Evolutionary conservation across 768 basidiomycete species (phyloP), one percentile per base, ranked within the genome.

Genomic region (Pisolithus marmoratus): DNA sequence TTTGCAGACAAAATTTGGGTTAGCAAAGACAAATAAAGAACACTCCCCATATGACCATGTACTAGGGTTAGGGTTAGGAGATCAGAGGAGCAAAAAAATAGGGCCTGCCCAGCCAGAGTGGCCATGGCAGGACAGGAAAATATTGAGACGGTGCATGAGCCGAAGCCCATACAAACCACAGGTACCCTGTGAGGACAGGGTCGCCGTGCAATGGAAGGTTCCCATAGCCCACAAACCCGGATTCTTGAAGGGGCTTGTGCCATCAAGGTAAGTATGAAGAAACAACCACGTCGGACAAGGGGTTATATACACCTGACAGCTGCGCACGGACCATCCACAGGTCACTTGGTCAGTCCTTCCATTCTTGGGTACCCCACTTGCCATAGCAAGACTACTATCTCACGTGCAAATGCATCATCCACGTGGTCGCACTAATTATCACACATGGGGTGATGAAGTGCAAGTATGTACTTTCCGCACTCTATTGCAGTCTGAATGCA

Each of bases 121-220:
- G 75, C 76, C 74, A 61, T 74, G 76, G 76, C 72, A 72, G 80
- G 79, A 84, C 82, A 70, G 83, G 82, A 76, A 85, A 85, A 85
- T 85, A 85, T 85, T 84, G 60, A 74, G 82, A 84, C 81, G 77
- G 77, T 85, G 82, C 84, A 83, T 83, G 79, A 75, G 74, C 83
- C 81, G 73, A 78, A 79, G 79, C 79, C 68, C 67, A 75, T 71
- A 76, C 76, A 77, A 78, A 70, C 70, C 69, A 60, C 50, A 51
- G 38, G 60, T 49, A 62, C 70, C 72, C 74, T 72, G 71, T 75
- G 74, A 54, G 76, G 76, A 76, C 74, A 76, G 43, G 72, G 76
- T 76, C 76, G 76, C 76, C 76, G 76, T 77, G 75, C 76, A 74
- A 75, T 77, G 75, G 59, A 70, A 74, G 68, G 60, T 72, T 68